A percentile compares a stretch with the other conserved stretches of the same genome.
Conservation (phyloP, 2,329 filamentous ascomycete genomes). For the Colletotrichum paranaense region DNA sequence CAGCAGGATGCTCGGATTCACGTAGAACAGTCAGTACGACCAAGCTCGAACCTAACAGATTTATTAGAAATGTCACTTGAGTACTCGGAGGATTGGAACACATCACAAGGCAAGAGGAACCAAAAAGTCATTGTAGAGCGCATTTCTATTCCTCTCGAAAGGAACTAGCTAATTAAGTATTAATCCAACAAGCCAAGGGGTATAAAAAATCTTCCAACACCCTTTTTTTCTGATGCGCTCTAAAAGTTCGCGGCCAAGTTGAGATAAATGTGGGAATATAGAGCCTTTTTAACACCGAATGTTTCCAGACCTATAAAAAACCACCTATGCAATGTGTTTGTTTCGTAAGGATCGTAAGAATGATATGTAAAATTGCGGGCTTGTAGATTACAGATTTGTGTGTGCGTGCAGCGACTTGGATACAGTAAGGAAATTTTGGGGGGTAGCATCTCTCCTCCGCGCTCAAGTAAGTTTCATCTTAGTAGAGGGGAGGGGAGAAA, state of each 20-base stretch:
- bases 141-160: constrained; percentile 15
- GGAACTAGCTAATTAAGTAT: constrained; percentile 30
- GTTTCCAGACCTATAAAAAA: constrained; percentile 32
- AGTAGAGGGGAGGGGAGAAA: not conserved
- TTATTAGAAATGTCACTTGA: not conserved
- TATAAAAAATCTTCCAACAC: constrained; percentile 13
- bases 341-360: constrained; percentile 71
- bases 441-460: constrained; percentile 29
- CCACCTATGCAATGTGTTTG: constrained; percentile 42
- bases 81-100: too few species aligned
- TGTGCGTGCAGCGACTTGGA: constrained; percentile 34
- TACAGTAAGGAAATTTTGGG: constrained; percentile 39
- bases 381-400: constrained; percentile 33
- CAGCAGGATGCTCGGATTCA: too few species aligned
- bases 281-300: not conserved
- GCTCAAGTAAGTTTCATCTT: constrained; percentile 18
- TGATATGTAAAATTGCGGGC: constrained; percentile 45
- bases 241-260: constrained; percentile 9
- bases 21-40: not conserved
- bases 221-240: constrained; percentile 19
- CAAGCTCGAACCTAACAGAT: not conserved
- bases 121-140: not conserved
- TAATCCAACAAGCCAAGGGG: constrained; percentile 34
- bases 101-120: not conserved
- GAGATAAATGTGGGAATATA: constrained; percentile 5